Evolutionary conservation across 805 yeast species (phyloP), one percentile per base, ranked within the genome.

Genomic region (Deakozyma indianensis): DNA sequence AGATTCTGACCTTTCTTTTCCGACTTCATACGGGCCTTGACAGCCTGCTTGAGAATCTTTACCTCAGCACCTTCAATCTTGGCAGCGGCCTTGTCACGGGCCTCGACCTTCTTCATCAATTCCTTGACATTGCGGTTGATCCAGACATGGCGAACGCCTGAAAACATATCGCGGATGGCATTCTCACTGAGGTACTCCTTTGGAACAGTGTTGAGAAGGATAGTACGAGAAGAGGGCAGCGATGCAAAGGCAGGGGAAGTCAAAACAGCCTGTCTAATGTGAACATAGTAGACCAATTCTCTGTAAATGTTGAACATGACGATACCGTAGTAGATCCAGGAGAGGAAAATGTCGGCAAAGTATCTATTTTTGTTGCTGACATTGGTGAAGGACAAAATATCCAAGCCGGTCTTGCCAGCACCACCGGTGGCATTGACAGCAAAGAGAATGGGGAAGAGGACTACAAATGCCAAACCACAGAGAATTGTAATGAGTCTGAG

Each of bases 151-250:
- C 76, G 81, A 35, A 86, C 95, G 51, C 95, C 95, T 41, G 77
- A 79, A 56, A 86, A 88, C 47, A 88, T 59, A 57, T 80, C 80
- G 54, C 74, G 68, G 49, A 90, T 75, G 54, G 83, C 86, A 46
- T 71, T 68, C 57, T 82, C 94, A 58, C 77, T 78, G 47, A 85
- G 66, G 55, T 76, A 75, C 47, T 78, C 74, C 47, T 79, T 75
- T 9, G 96, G 92, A 3, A 87, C 90, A 5, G 83, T 75, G 63
- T 83, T 94, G 62, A 88, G 78, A 43, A 90, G 68, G 1, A 90
- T 85, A 1, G 90, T 82, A 60, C 95, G 77, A 11, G 90, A 80
- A 15, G 90, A 73, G 29, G 83, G 61, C 53, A 77, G 78, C 48
- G 73, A 70, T 38, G 94, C 83, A 59, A 85, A 85, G 50, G 77